These are phyloP conservation scores for Aspergillus ruber DNA, from an alignment of 2,329 filamentous ascomycete genomes.

Conservation along the genomic window DNA sequence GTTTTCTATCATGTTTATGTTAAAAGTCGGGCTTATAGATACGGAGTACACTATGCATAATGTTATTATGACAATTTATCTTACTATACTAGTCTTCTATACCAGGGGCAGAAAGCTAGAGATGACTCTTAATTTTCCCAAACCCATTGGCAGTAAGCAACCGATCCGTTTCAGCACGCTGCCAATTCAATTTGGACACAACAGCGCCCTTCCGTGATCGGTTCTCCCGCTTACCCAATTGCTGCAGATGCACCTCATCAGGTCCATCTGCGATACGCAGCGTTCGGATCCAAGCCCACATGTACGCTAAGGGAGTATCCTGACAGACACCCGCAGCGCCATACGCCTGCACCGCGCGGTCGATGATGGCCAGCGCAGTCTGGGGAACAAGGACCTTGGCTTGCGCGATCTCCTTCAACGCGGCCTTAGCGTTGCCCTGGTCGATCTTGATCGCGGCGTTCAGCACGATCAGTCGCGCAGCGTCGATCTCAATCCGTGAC, in stretches of 20 bases:
- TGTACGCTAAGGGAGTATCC: slow-evolving; percentile 81
- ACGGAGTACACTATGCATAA: background rate
- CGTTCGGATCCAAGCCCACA: slow-evolving; percentile 77
- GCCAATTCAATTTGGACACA: slow-evolving; percentile 38
- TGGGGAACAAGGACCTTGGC: slow-evolving; percentile 88
- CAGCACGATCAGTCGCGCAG: slow-evolving; percentile 79
- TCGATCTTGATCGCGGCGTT: slow-evolving; percentile 97
- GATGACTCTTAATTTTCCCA: slow-evolving; percentile 26
- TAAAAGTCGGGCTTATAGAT: background rate
- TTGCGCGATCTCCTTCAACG: slow-evolving; percentile 87
- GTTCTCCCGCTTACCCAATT: slow-evolving; percentile 52
- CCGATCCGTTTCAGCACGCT: slow-evolving; percentile 32
- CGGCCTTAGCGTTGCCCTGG: slow-evolving; percentile 76
- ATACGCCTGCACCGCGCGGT: slow-evolving; percentile 88
- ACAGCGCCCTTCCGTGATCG: slow-evolving; percentile 41
- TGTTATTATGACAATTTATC: background rate
- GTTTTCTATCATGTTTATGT: background rate
- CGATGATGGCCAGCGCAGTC: slow-evolving; percentile 78
- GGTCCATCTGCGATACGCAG: slow-evolving; percentile 86
- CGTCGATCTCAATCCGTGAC: slow-evolving; percentile 88
- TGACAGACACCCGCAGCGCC: slow-evolving; percentile 87
- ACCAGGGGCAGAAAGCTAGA: slow-evolving; percentile 16
- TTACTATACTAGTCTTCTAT: background rate
- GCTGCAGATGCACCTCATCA: slow-evolving; percentile 80
- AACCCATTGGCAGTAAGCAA: slow-evolving; percentile 33